Evolutionary conservation across 495 filamentous ascomycete genomes (phyloP), one percentile per base, ranked within the genome.

Genomic region (Aspergillus steynii): DNA sequence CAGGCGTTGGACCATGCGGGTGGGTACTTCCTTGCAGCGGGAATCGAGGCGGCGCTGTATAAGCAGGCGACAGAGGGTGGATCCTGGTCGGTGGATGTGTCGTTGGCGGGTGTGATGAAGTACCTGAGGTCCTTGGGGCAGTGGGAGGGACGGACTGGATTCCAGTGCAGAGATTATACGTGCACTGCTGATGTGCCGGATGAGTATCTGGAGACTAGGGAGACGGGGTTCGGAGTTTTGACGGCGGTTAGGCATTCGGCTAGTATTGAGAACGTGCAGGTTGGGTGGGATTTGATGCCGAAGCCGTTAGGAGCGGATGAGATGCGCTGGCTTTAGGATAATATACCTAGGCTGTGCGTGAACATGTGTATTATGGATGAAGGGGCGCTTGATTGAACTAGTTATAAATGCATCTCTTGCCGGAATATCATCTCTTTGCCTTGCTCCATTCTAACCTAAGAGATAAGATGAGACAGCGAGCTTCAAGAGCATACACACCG

Each of bases 1-100:
- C 67, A 71, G 54, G 66, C 62, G 8, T 85, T 84, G 20, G 88
- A 90, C 68, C 88, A 90, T 69, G 83, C 85, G 12, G 86, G 85
- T 5, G 87, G 76, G 2, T 79, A 77, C 58, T 78, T 86, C 60
- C 84, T 85, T 12, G 77, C 80, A 9, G 71, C 83, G 42, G 82
- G 82, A 26, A 81, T 84, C 6, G 74, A 86, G 60, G 71, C 77
- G 4, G 86, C 82, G 10, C 69, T 88, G 27, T 82, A 77, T 53
- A 75, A 76, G 29, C 80, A 85, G 37, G 82, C 81, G 2, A 83
- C 74, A 4, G 64, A 80, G 56, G 84, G 84, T 14, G 85, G 85
- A 4, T 82, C 80, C 9, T 87, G 83, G 81, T 66, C 81, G 59
- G 84, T 84, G 45, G 75, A 80, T 59, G 83, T 85, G 5, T 74